Conservation (phyloP, 768 basidiomycete species). For the Phlebiopsis flavidoalba region DNA sequence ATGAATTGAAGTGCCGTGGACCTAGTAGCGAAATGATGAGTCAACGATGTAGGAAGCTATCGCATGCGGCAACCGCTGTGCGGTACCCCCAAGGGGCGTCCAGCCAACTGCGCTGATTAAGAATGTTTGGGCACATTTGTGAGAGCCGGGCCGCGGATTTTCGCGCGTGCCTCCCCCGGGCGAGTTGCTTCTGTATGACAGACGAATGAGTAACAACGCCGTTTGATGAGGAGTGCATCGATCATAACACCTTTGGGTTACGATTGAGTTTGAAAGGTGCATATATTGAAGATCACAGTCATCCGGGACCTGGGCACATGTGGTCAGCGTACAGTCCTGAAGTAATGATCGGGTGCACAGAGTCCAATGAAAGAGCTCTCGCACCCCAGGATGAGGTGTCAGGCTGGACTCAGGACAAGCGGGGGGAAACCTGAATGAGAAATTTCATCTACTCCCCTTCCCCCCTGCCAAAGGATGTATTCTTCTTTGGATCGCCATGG, state of each 20-base stretch:
- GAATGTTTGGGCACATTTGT: constrained; percentile 50
- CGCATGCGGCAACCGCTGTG: background rate
- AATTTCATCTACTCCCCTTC: too few relatives aligned
- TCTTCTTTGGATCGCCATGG: too few relatives aligned
- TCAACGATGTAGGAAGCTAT: background rate
- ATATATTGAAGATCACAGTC: constrained; percentile 71
- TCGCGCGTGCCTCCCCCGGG: constrained; percentile 32
- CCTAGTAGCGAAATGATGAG: constrained; percentile 28
- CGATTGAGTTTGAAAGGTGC: constrained; percentile 77
- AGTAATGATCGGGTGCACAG: too few relatives aligned
- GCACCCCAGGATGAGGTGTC: too few relatives aligned
- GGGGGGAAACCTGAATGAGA: too few relatives aligned
- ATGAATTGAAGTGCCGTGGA: constrained; percentile 65
- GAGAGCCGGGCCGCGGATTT: constrained; percentile 45
- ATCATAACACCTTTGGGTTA: constrained; percentile 83
- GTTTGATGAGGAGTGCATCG: background rate
- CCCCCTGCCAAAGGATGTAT: too few relatives aligned
- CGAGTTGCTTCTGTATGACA: constrained; percentile 20
- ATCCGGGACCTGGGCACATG: constrained; percentile 48
- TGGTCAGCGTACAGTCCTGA: too few relatives aligned
- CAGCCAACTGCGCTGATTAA: constrained; percentile 57
- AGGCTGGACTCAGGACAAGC: too few relatives aligned
- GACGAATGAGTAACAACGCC: background rate
- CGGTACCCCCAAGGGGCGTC: constrained; percentile 48
- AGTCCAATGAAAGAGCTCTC: too few relatives aligned